Base-by-base conservation (phyloP, 1,139 yeast genomes). In the Lodderomyces margitis region DNA sequence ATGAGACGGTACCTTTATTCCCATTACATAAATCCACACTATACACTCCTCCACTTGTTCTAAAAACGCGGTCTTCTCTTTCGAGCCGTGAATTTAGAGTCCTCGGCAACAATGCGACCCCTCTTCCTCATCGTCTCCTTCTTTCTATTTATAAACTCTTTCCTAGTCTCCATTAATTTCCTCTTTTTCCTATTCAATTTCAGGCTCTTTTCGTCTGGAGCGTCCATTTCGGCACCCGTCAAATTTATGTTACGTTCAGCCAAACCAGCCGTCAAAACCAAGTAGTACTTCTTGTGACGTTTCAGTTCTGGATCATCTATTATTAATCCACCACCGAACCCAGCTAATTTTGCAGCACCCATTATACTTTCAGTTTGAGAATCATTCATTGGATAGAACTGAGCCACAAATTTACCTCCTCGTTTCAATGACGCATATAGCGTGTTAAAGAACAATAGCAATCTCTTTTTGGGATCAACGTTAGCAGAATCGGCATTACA, bases 331-430 rank as follows among this genome's bases (percentile, higher is more conserved):
- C 98, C 98, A 41, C 89, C 94, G 61, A 92, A 92, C 2, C 99
- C 99, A 0, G 98, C 87, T 5, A 87, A 83, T 61, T 89, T 91
- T 4, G 98, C 98, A 15, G 96, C 88, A 27, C 75, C 74, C 46
- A 87, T 68, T 33, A 92, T 88, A 38, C 80, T 75, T 44, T 87
- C 86, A 7, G 84, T 81, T 62, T 92, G 98, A 33, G 74, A 75
- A 51, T 92, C 96, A 60, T 88, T 86, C 62, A 83, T 81, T 9
- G 99, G 99, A 63, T 92, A 92, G 61, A 92, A 92, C 64, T 92
- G 99, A 28, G 96, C 96, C 16, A 87, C 96, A 51, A 91, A 95
- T 62, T 92, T 92, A 4, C 98, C 99, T 32, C 98, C 98, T 59
- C 96, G 78, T 59, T 79, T 84, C 61, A 92, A 71, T 20, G 91